phyloP scores from a whole-genome alignment of 225 moss, liverwort and hornwort genomes.

The Sphagnum tenellum region DNA sequence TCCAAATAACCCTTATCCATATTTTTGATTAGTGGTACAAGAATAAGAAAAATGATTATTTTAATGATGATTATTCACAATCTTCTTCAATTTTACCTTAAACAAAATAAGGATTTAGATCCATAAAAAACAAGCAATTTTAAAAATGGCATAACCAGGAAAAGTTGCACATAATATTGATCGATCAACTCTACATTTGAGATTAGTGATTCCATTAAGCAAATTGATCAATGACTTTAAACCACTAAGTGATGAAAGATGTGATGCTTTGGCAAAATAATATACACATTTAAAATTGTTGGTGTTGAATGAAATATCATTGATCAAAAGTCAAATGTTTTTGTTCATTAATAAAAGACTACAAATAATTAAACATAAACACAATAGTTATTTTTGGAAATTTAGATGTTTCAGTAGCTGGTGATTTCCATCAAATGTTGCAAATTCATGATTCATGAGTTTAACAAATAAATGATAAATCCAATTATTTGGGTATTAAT shows the following conservation, averaged over 20 bases:
- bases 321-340: neutral
- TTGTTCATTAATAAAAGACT: neutral
- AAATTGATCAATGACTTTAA: neutral
- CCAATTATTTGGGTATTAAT: neutral
- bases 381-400: neutral
- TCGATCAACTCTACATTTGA: neutral
- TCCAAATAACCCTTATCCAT: no score
- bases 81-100: no score
- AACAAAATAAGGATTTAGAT: neutral
- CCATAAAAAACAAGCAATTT: neutral
- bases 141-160: neutral
- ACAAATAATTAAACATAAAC: neutral
- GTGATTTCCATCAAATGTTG: neutral
- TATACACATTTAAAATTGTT: neutral
- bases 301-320: neutral
- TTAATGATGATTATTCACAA: no score
- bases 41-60: no score
- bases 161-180: neutral
- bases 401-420: neutral
- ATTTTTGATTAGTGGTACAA: no score
- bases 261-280: neutral
- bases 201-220: neutral
- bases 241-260: neutral
- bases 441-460: constrained; percentile 4
- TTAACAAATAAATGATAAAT: neutral